These are phyloP conservation scores for Shiraia sp. DNA, from an alignment of 2,329 filamentous ascomycete genomes.

Conservation along the genomic window DNA sequence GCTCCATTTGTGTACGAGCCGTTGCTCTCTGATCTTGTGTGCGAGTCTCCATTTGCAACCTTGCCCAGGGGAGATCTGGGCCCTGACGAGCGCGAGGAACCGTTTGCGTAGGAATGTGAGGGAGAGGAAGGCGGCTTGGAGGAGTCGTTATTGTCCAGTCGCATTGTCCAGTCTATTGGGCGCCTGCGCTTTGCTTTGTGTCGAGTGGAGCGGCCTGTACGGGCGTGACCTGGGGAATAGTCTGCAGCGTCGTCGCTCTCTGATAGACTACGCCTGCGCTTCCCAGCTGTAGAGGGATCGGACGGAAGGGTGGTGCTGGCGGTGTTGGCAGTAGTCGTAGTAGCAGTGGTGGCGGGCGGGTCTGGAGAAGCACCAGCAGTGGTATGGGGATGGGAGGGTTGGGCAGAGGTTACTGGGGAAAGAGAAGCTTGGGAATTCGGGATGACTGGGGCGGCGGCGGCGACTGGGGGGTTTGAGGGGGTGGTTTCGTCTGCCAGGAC, in stretches of 20 bases:
- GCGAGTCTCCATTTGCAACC: constrained; percentile 47
- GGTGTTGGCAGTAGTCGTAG: too few relatives aligned
- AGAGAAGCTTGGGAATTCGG: constrained; percentile 57
- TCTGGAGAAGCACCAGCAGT: constrained; percentile 16
- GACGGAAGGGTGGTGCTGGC: too few relatives aligned
- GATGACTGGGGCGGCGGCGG: constrained; percentile 68
- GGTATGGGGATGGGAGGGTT: constrained; percentile 23
- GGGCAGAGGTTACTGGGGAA: constrained; percentile 44
- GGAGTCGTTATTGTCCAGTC: constrained; percentile 49
- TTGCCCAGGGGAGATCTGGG: constrained; percentile 39
- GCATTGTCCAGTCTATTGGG: constrained; percentile 47
- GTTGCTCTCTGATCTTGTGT: constrained; percentile 46
- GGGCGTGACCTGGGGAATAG: constrained; percentile 16
- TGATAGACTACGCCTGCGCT: constrained; percentile 41
- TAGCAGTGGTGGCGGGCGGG: constrained; percentile 16
- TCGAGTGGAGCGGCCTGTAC: constrained; percentile 38
- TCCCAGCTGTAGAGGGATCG: constrained; percentile 20
- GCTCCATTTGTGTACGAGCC: constrained; percentile 50
- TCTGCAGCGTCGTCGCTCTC: constrained; percentile 30
- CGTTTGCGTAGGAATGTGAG: constrained; percentile 44
- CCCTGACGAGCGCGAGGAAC: constrained; percentile 43
- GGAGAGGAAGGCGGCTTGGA: constrained; percentile 44
- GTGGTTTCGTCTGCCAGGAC: constrained; percentile 74
- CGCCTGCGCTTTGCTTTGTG: constrained; percentile 50
- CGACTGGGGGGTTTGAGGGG: constrained; percentile 64